These are phyloP conservation scores for Coemansia sp. DNA, from an alignment of 192 early-diverging fungal species.

Conservation along the genomic window DNA sequence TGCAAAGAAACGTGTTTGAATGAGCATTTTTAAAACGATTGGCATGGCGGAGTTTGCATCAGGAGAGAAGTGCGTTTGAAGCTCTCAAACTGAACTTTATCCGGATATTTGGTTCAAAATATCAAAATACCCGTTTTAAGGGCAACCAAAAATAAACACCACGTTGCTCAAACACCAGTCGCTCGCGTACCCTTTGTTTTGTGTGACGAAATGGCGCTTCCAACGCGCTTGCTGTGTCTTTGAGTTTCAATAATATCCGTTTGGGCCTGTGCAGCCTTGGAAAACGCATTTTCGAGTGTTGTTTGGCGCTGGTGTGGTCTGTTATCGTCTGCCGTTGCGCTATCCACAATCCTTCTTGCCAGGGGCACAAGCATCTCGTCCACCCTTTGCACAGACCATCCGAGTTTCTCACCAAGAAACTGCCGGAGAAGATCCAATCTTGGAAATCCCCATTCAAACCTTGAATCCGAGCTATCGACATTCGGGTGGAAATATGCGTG, in stretches of 20 bases:
- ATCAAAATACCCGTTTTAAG: too few species aligned
- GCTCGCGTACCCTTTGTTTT: constrained; percentile 4
- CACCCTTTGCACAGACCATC: constrained; percentile 43
- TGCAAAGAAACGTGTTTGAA: too few species aligned
- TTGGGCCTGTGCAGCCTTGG: constrained; percentile 1
- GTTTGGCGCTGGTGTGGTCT: constrained; percentile 14
- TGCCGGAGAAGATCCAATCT: constrained; percentile 55
- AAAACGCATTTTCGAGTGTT: constrained; percentile 25
- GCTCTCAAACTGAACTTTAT: too few species aligned
- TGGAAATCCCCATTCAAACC: constrained; percentile 48
- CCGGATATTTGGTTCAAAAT: too few species aligned
- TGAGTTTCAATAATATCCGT: background rate
- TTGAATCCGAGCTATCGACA: constrained; percentile 52
- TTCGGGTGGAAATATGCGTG: constrained; percentile 80
- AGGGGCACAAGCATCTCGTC: constrained; percentile 54
- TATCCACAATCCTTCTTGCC: constrained; percentile 39
- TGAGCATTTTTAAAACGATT: too few species aligned
- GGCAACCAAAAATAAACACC: too few species aligned
- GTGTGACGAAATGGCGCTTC: constrained; percentile 42
- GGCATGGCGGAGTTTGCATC: too few species aligned
- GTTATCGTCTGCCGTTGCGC: constrained; percentile 1
- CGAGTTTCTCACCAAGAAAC: constrained; percentile 50
- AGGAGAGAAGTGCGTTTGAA: too few species aligned
- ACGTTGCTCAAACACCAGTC: background rate
- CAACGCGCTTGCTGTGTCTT: constrained; percentile 44